phyloP scores from a whole-genome alignment of 2,329 filamentous ascomycete species.

The Arthrobotrys sinensis region DNA sequence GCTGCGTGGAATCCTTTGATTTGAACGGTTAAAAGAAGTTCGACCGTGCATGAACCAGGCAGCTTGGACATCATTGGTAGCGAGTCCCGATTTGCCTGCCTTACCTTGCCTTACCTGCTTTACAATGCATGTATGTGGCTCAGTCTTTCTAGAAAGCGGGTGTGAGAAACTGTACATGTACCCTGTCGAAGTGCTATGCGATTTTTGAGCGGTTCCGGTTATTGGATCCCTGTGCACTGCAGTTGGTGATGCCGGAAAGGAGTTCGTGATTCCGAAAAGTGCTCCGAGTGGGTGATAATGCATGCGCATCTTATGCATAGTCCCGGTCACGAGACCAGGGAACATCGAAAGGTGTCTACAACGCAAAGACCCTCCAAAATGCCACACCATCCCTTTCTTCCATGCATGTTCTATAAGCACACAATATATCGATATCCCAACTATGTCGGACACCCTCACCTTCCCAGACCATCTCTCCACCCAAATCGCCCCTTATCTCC shows the following conservation, averaged over 20 bases:
- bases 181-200: not conserved
- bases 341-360: not conserved
- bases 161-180: not conserved
- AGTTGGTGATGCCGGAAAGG: slow-evolving; percentile 3
- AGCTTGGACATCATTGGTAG: slow-evolving; percentile 12
- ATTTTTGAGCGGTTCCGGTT: slow-evolving; percentile 5
- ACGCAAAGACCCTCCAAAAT: slow-evolving; percentile 31
- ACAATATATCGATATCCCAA: not conserved
- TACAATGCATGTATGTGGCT: slow-evolving; percentile 25
- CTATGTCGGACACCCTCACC: slow-evolving; percentile 38
- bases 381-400: slow-evolving; percentile 8
- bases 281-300: not conserved
- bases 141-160: slow-evolving; percentile 13
- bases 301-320: not conserved
- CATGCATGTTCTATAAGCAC: not conserved
- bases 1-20: slow-evolving; percentile 5
- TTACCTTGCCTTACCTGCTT: not conserved
- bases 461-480: slow-evolving; percentile 41
- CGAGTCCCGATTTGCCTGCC: not conserved
- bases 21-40: slow-evolving; percentile 11
- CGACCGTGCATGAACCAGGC: not conserved
- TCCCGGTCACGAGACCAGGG: not conserved
- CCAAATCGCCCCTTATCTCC: slow-evolving; percentile 63
- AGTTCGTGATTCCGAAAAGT: slow-evolving; percentile 10
- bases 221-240: slow-evolving; percentile 8